Conservation (phyloP, 2,329 filamentous ascomycete species). For the Colletotrichum australisinense region DNA sequence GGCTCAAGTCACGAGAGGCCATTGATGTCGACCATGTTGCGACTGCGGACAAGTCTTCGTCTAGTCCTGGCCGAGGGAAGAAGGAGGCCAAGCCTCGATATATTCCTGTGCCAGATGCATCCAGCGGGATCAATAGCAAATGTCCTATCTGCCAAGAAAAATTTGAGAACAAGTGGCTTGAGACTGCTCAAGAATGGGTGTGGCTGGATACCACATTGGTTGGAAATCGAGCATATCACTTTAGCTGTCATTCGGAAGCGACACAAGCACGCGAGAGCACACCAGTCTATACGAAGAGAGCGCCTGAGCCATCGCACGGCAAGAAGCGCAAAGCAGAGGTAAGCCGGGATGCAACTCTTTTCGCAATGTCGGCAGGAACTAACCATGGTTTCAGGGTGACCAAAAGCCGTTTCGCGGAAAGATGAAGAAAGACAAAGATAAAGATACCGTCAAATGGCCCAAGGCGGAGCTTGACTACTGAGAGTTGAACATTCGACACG, state of each 20-base stretch:
- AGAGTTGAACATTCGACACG: neutral
- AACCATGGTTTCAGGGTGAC: conserved; percentile 46
- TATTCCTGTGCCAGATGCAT: conserved; percentile 86
- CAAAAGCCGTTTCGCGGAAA: conserved; percentile 43
- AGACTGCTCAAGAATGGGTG: conserved; percentile 95
- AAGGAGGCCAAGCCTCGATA: conserved; percentile 68
- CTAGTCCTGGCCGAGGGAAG: conserved; percentile 43
- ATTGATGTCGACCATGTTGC: conserved; percentile 43
- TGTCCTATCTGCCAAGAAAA: conserved; percentile 97
- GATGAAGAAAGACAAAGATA: conserved; percentile 43
- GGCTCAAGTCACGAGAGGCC: conserved; percentile 41
- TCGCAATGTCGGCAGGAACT: conserved; percentile 28
- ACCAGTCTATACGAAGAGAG: conserved; percentile 56
- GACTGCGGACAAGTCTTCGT: conserved; percentile 23
- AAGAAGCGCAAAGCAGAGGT: conserved; percentile 79
- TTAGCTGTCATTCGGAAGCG: conserved; percentile 87
- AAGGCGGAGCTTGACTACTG: conserved; percentile 30
- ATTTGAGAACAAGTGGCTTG: conserved; percentile 92
- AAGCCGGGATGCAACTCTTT: conserved; percentile 41
- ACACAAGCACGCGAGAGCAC: conserved; percentile 70
- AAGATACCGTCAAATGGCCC: conserved; percentile 36
- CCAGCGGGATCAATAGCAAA: conserved; percentile 77
- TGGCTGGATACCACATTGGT: conserved; percentile 91
- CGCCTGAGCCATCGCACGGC: conserved; percentile 74
- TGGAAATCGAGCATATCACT: conserved; percentile 86